Evolutionary conservation across 2,329 filamentous ascomycete species (phyloP).

Genomic region (Botrytis fabae): DNA sequence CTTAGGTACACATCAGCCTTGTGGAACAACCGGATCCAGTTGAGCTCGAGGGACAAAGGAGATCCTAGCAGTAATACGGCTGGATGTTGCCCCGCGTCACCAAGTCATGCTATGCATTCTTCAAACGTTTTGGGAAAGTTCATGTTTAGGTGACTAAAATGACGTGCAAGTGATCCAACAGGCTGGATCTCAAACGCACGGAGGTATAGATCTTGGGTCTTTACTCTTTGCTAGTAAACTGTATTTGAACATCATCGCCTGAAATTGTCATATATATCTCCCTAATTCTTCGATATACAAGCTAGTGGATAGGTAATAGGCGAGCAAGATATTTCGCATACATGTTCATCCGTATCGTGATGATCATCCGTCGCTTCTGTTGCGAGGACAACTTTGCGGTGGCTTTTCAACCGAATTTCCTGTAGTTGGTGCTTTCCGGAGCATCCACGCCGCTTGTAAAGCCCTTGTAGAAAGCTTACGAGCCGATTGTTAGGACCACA

Average conservation of each 20-base stretch:
- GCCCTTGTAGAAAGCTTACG: background rate
- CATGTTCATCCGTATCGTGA: background rate
- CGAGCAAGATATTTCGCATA: background rate
- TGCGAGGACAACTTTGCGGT: background rate
- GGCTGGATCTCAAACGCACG: background rate
- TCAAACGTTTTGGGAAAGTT: background rate
- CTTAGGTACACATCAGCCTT: constrained; percentile 29
- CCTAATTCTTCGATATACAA: background rate
- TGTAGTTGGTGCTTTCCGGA: constrained; percentile 1
- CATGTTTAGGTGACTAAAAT: background rate
- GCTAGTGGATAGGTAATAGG: background rate
- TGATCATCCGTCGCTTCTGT: background rate
- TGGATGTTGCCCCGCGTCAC: constrained; percentile 10
- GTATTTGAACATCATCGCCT: background rate
- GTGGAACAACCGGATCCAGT: constrained; percentile 25
- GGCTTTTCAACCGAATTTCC: background rate
- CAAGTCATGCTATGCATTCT: background rate
- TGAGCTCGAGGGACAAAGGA: background rate
- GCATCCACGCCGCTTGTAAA: background rate
- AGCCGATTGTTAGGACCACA: background rate
- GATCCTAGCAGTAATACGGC: constrained; percentile 1
- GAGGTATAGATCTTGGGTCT: background rate
- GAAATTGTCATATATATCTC: background rate
- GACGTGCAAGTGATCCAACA: constrained; percentile 6
- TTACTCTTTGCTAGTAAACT: background rate